Evolutionary conservation across 495 filamentous ascomycete genomes (phyloP), one percentile per base, ranked within the genome.

Genomic region (Penicillium atrosanguineum): DNA sequence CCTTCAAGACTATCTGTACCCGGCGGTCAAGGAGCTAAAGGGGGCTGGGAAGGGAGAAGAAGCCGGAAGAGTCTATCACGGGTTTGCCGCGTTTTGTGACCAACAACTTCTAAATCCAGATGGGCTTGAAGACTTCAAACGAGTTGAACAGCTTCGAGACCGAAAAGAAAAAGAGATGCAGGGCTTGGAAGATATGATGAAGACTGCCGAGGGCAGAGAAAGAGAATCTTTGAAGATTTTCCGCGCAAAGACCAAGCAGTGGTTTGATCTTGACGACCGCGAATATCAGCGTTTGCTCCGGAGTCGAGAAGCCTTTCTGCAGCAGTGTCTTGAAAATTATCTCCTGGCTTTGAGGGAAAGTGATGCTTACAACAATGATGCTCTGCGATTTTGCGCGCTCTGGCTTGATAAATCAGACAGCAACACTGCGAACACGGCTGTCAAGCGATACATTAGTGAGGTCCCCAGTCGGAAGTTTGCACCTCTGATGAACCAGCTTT

Each of bases 41-140:
- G 85, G 82, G n/a, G 80, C 79, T 46, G 79, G 67, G 2, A 80
- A 86, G 37, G 86, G 89, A 8, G 78, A 83, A 56, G 86, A 89
- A 48, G 89, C 92, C 7, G 91, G 93, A 6, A 80, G 88, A 60
- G 95, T 97, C 8, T 97, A 88, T 60, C 90, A 97, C 65, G 88
- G 94, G 56, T 97, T 96, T 67, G 94, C 94, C 48, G 82, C 83
- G 48, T 99, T 97, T 61, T 99, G 94, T 64, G 93, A 99, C 65
- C 84, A 87, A 57, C 94, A 97, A 64, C 75, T 97, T 12, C 84
- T 95, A 53, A 93, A 91, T 63, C 80, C 84, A 2, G 90, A 92
- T 47, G 83, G 85, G 46, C 71, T 90, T 18, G 91, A 96, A 64
- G 94, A 99, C 56, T 84, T 95, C 54, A 80, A 84, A 41, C 87